A percentile compares a stretch with the other conserved stretches of the same genome.
phyloP scores from a whole-genome alignment of 192 early-diverging fungal species.

The Gonapodya sp. region DNA sequence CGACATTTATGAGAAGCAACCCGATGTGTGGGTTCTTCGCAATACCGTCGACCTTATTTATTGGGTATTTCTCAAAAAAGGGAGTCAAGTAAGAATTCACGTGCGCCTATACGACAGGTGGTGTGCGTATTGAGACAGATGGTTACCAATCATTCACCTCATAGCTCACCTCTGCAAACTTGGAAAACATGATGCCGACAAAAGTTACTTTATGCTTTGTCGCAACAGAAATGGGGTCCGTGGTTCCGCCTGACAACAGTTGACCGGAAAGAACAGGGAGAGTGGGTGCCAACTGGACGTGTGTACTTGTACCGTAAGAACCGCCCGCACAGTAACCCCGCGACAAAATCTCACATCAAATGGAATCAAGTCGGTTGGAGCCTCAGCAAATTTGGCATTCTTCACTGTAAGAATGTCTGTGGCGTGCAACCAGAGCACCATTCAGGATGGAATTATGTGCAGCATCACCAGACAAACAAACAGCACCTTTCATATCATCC shows the following conservation, averaged over 20 bases:
- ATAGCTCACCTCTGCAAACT: neutral
- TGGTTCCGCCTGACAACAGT: neutral
- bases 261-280: neutral
- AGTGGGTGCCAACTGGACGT: neutral
- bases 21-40: neutral
- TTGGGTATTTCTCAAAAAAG: neutral
- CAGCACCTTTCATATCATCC: conserved; percentile 4
- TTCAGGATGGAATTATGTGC: too few species aligned
- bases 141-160: too few species aligned
- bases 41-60: neutral
- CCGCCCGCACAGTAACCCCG: too few species aligned
- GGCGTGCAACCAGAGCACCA: too few species aligned
- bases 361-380: neutral
- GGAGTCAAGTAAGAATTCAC: neutral
- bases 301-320: neutral
- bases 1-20: neutral
- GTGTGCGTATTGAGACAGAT: neutral
- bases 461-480: too few species aligned
- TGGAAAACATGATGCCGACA: neutral
- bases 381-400: neutral
- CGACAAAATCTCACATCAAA: neutral
- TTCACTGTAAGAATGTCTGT: neutral
- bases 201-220: neutral
- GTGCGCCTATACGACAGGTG: neutral
- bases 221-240: neutral